Base-by-base conservation (phyloP, 345 rosid genomes). In the Boechera divaricarpa region DNA sequence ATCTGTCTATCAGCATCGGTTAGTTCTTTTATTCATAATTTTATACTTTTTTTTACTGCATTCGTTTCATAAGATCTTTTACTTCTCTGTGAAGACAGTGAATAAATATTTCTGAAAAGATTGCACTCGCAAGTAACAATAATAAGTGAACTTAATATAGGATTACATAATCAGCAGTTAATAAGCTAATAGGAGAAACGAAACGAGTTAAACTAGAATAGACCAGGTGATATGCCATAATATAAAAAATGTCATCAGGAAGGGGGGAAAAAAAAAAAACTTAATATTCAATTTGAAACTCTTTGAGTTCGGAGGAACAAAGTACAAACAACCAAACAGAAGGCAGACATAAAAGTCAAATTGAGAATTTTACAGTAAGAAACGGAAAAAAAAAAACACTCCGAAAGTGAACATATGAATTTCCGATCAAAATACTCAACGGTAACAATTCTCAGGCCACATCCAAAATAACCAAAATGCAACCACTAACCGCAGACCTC, bases 381-480 rank as follows among this genome's bases (percentile, higher is more conserved):
- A 38, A 16, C 10, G 15, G 3, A 36, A 15, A 26, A 5, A 16
- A 54, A 28, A 42, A 42, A 1, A 70, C 5, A 55, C 18, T 8
- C 44, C 2, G 18, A 0, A 31, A 67, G 52, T 26, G 49, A 66
- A 10, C 18, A 44, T 2, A 13, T 15, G 4, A 47, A 47, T 5
- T 47, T 47, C 8, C 2, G 24, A 51, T 7, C 54, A 49, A 7
- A 6, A 21, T 11, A 65, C 48, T 56, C 51, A 48, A 41, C 60
- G 36, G 69, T 38, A 76, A 67, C 44, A 56, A 8, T 35, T 65
- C 61, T 35, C 15, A n/a, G 24, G 35, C 13, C 28, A 68, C 13
- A 67, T 67, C 26, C 33, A 67, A 68, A 49, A 67, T 59, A 67
- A 61, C 64, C 68, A 54, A 73, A 45, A 57, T 10, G 47, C 70